phyloP scores from a whole-genome alignment of 1,139 yeast species.

The Candida labiduridarum region DNA sequence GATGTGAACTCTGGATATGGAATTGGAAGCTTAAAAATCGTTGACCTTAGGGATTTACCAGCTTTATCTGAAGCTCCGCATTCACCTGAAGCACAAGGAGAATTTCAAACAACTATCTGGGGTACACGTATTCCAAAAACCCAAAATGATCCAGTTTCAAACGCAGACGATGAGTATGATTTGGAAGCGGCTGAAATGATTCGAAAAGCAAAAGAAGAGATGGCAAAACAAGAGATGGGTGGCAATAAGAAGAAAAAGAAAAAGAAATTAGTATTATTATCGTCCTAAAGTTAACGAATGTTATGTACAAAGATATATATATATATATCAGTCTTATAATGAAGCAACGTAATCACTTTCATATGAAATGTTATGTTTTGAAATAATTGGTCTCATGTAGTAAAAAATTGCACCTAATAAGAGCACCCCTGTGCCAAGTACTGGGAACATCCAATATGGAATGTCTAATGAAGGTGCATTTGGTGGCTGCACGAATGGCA shows the following conservation, averaged over 20 bases:
- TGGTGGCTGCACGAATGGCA: constrained; percentile 62
- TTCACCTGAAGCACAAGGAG: constrained; percentile 16
- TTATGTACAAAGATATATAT: constrained; percentile 3
- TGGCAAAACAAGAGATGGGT: constrained; percentile 31
- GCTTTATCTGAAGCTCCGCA: constrained; percentile 10
- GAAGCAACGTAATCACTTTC: constrained; percentile 17
- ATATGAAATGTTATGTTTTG: constrained; percentile 15
- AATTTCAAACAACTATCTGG: constrained; percentile 56
- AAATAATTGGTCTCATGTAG: constrained; percentile 17
- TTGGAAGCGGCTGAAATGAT: constrained; percentile 54
- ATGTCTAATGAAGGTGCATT: constrained; percentile 25
- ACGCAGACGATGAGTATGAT: constrained; percentile 36
- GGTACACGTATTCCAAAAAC: constrained; percentile 56
- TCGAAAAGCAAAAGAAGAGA: constrained; percentile 51
- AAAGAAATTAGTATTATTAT: constrained; percentile 33
- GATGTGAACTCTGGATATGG: constrained; percentile 17
- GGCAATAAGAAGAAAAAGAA: constrained; percentile 42
- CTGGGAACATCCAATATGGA: constrained; percentile 63
- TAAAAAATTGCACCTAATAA: constrained; percentile 47
- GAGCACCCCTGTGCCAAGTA: constrained; percentile 52
- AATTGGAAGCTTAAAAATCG: constrained; percentile 35
- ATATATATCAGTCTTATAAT: not conserved
- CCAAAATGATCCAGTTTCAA: constrained; percentile 21
- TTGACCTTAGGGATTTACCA: constrained; percentile 25
- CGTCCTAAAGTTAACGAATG: constrained; percentile 15